Base-by-base conservation (phyloP, 495 filamentous ascomycete species). In the Trichodelitschia bisporula region DNA sequence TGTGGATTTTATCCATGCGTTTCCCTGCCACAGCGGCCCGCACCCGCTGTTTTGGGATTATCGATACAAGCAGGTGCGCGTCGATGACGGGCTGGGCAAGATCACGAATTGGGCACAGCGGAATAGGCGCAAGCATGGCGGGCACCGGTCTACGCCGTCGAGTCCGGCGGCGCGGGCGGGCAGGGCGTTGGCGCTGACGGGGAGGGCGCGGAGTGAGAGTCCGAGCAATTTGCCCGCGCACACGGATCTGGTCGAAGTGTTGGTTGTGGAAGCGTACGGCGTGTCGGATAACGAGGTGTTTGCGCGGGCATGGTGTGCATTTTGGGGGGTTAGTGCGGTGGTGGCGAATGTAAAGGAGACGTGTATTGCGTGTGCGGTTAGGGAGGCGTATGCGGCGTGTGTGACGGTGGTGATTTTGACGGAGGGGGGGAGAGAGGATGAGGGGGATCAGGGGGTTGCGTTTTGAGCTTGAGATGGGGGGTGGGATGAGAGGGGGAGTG, bases 201-300 rank as follows among this genome's bases (percentile, higher is more conserved):
- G 19, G n/a, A 11, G 18, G n/a, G 18, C 34, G n/a, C 17, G 14
- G 0, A 16, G 4, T 13, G 26, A 13, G 4, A 27, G 4, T 24
- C 4, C 6, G 32, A 34, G n/a, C n/a, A n/a, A n/a, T n/a, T n/a
- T n/a, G 16, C 29, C 30, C 4, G 36, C 40, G 11, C 31, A 40
- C 23, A 20, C 29, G 15, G 56, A 62, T 28, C 48, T 62, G 6
- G 66, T 72, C 36, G 55, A 55, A 38, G 69, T 78, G 8, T 51
- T 78, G 21, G 69, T 69, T 19, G 56, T 78, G 12, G 65, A 77
- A 48, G 69, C 71, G 17, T 67, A 71, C 38, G 72, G 72, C 6
- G 69, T 68, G 17, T 48, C 46, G 28, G 72, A 78, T 44, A 77
- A 76, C 35, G 72, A 75, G 46, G 72, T 78, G 10, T 57, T 78